Base-by-base conservation (phyloP, 176 grass and related monocot species). In the Phragmites australis region DNA sequence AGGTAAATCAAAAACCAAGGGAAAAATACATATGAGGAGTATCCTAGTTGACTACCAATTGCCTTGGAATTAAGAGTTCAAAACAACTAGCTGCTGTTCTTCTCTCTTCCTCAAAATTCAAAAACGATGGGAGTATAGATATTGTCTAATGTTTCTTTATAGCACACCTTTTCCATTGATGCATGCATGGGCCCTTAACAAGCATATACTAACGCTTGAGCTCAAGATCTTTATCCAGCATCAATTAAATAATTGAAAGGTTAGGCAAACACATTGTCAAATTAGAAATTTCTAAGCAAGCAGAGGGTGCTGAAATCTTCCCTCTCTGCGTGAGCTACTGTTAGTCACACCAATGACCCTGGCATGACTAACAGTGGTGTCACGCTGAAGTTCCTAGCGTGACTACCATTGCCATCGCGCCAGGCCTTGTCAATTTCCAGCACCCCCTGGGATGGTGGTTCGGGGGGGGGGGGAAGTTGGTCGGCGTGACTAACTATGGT, bases 41-140 rank as follows among this genome's bases (percentile, higher is more conserved):
- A 55, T 57, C 25, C 48, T 16, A 70, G 51, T 76, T 83, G 73
- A 77, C 54, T 26, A 82, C 34, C 21, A 45, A 53, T 62, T 53
- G 46, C 70, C 4, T 71, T 40, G 63, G 46, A 34, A 25, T 0
- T 0, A 48, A 18, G 29, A 18, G 0, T 70, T 48, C 58, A 80
- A 76, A 80, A 73, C 54, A 77, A 47, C 51, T 11, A 34, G 54
- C 7, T 61, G 27, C 52, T 78, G 5, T 31, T 71, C 26, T 70
- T 26, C 68, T 80, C 16, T 54, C 12, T 64, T 49, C 29, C 40
- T 75, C 51, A 37, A 37, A 75, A 30, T 63, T 30, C 29, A 72
- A 63, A 34, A 56, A 71, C 56, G 50, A 32, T 27, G 26, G 39
- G 54, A 70, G 1, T 2, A 37, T 37, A 37, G 34, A 71, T 8